Evolutionary conservation across 345 rosid species (phyloP).

Genomic region (Draba incana): DNA sequence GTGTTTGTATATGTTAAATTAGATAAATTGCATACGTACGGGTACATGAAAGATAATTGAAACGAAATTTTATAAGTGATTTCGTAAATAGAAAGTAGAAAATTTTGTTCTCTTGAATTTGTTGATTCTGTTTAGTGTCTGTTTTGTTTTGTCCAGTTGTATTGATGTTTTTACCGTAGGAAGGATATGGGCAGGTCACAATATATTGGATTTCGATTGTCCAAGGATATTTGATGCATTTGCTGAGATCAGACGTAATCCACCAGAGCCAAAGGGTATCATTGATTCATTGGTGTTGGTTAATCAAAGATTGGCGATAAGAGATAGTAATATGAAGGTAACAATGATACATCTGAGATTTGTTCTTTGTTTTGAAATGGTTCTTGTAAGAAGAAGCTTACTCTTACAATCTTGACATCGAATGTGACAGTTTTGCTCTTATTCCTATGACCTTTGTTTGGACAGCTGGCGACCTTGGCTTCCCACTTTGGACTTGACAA

Average conservation of each 20-base stretch:
- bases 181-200: constrained; percentile 98
- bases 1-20: not conserved
- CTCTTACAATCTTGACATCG: no score
- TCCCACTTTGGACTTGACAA: not conserved
- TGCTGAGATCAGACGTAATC: constrained; percentile 54
- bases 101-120: no score
- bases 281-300: constrained; percentile 76
- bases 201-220: constrained; percentile 83
- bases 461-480: not conserved
- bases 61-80: no score
- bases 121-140: no score
- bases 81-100: no score
- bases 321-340: constrained; percentile 97
- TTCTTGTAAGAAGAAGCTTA: no score
- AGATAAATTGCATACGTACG: not conserved
- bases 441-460: not conserved
- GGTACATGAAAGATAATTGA: no score
- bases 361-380: not conserved
- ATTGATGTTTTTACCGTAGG: constrained; percentile 45
- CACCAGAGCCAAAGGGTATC: constrained; percentile 78
- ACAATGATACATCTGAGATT: constrained; percentile 1
- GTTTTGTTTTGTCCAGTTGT: not conserved
- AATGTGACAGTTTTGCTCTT: not conserved
- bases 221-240: constrained; percentile 79
- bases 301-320: constrained; percentile 81